These are phyloP conservation scores for Pichia ethanolica DNA, from an alignment of 805 yeast species.

Conservation along the genomic window DNA sequence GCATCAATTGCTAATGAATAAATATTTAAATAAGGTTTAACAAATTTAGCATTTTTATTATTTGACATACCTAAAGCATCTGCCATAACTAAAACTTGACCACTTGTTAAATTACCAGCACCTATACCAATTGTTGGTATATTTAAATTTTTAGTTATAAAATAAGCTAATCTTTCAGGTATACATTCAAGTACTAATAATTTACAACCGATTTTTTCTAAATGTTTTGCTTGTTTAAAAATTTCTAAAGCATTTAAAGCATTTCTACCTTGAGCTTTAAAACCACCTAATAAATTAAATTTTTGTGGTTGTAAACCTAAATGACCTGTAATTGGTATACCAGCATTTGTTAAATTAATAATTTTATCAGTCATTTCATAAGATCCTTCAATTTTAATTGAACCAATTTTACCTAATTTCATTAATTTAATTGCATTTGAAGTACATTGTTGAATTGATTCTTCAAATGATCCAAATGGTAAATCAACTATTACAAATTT, in stretches of 20 bases:
- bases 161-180: conserved; percentile 62
- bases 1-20: conserved; percentile 43
- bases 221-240: conserved; percentile 55
- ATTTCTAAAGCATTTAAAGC: conserved; percentile 49
- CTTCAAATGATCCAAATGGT: conserved; percentile 84
- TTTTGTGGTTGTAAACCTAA: conserved; percentile 91
- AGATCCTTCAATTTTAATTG: conserved; percentile 84
- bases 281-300: conserved; percentile 74
- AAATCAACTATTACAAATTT: conserved; percentile 76
- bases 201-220: conserved; percentile 74
- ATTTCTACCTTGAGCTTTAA: conserved; percentile 72
- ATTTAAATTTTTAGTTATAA: conserved; percentile 49
- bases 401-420: conserved; percentile 52
- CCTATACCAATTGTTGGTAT: conserved; percentile 95
- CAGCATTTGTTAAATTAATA: conserved; percentile 48
- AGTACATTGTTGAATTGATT: conserved; percentile 54
- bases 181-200: conserved; percentile 76
- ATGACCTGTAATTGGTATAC: conserved; percentile 89
- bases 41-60: conserved; percentile 55
- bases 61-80: conserved; percentile 76
- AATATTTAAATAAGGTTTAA: conserved; percentile 56
- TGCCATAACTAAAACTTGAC: conserved; percentile 84
- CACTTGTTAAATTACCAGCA: conserved; percentile 77
- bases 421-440: conserved; percentile 49
- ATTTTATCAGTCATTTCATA: conserved; percentile 49